Conservation (phyloP, 169 alveolate species). For the Toxoplasma gondii region DNA sequence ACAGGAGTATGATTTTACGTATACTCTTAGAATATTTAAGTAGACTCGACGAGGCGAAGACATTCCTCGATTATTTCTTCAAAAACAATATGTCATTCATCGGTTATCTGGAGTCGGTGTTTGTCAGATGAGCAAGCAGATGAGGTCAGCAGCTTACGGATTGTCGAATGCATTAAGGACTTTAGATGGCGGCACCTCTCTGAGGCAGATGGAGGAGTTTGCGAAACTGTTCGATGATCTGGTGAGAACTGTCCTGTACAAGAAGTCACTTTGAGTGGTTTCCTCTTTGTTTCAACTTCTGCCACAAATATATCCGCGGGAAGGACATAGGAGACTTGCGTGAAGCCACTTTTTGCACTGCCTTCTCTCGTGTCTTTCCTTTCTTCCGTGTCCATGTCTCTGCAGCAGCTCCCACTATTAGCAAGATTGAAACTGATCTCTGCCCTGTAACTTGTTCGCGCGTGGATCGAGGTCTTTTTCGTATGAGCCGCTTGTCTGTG, state of each 20-base stretch:
- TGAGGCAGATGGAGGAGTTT: slow-evolving; percentile 77
- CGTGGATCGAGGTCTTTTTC: too few species aligned
- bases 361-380: neutral
- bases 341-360: neutral
- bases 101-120: too few species aligned
- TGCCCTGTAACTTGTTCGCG: too few species aligned
- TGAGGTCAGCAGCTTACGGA: slow-evolving; percentile 70
- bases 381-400: neutral
- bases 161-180: slow-evolving; percentile 67
- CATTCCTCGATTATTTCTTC: too few species aligned
- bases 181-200: slow-evolving; percentile 73
- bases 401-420: too few species aligned
- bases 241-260: slow-evolving; percentile 39
- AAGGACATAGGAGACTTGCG: neutral
- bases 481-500: too few species aligned
- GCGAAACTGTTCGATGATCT: slow-evolving; percentile 83
- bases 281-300: neutral
- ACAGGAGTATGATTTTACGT: too few species aligned
- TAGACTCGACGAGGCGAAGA: too few species aligned
- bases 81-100: too few species aligned
- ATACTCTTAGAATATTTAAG: too few species aligned
- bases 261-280: neutral
- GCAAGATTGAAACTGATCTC: too few species aligned
- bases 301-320: neutral
- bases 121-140: slow-evolving; percentile 72